A percentile compares a stretch with the other conserved stretches of the same genome.
These are phyloP conservation scores for Daedalea quercina DNA, from an alignment of 768 basidiomycete genomes.

Conservation along the genomic window DNA sequence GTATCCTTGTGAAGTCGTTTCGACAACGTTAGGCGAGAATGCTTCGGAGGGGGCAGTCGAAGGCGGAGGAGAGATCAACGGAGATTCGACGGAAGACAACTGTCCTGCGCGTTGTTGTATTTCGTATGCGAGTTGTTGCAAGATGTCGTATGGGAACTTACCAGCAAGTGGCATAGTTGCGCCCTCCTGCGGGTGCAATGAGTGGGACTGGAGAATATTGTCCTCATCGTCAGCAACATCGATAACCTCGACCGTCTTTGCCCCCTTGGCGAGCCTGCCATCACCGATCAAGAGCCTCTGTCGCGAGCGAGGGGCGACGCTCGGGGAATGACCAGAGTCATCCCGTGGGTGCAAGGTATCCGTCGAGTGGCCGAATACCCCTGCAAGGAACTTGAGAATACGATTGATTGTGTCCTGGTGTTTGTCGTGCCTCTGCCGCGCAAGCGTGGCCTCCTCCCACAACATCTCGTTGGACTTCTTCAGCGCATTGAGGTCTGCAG, in stretches of 20 bases:
- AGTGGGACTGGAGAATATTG: conserved; percentile 11
- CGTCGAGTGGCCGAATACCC: conserved; percentile 65
- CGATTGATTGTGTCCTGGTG: conserved; percentile 95
- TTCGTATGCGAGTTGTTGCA: not conserved
- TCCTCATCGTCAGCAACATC: conserved; percentile 37
- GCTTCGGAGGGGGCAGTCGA: conserved; percentile 29
- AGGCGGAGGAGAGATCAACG: conserved; percentile 17
- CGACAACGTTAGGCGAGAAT: conserved; percentile 9
- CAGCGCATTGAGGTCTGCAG: conserved; percentile 80
- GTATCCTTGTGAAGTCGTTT: conserved; percentile 1
- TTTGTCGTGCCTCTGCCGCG: conserved; percentile 78
- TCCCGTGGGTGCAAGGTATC: conserved; percentile 31
- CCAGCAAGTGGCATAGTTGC: conserved; percentile 9
- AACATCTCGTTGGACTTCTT: conserved; percentile 81
- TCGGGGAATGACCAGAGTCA: conserved; percentile 24
- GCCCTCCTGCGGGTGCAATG: not conserved
- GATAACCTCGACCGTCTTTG: conserved; percentile 26
- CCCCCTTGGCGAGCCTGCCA: conserved; percentile 28
- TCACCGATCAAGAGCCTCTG: conserved; percentile 68
- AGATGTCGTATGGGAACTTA: conserved; percentile 3
- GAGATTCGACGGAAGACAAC: conserved; percentile 43
- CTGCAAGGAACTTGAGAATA: conserved; percentile 91
- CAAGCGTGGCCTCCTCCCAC: conserved; percentile 87
- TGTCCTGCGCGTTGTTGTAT: conserved; percentile 22
- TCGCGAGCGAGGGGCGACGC: conserved; percentile 42